These are phyloP conservation scores for Vicia sativa DNA, from an alignment of 306 rosid species.

Conservation along the genomic window DNA sequence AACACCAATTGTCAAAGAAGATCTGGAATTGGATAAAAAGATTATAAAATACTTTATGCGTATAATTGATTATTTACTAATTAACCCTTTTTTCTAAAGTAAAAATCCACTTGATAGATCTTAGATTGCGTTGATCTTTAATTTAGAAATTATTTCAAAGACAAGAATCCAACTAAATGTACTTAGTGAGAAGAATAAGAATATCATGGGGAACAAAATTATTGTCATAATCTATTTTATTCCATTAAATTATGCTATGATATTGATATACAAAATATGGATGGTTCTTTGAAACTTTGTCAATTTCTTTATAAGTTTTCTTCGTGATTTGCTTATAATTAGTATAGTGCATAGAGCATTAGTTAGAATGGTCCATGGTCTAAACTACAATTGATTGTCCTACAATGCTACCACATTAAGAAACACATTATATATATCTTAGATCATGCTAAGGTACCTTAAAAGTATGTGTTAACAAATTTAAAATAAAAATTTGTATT, in stretches of 20 bases:
- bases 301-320: slow-evolving; percentile 39
- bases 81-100: slow-evolving; percentile 28
- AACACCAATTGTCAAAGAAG: slow-evolving; percentile 39
- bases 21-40: slow-evolving; percentile 36
- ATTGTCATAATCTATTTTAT: slow-evolving; percentile 43
- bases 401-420: slow-evolving; percentile 33
- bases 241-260: slow-evolving; percentile 34
- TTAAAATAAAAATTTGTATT: no score
- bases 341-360: slow-evolving; percentile 59
- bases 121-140: slow-evolving; percentile 21
- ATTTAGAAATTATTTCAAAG: slow-evolving; percentile 1
- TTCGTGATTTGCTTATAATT: slow-evolving; percentile 31
- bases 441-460: no score
- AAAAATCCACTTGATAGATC: slow-evolving; percentile 34
- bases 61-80: slow-evolving; percentile 32
- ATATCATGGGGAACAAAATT: slow-evolving; percentile 52
- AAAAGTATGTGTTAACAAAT: no score
- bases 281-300: slow-evolving; percentile 45
- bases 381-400: slow-evolving; percentile 50
- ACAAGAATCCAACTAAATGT: slow-evolving; percentile 40
- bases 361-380: slow-evolving; percentile 53
- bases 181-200: slow-evolving; percentile 46
- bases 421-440: background rate
- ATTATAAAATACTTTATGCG: slow-evolving; percentile 38
- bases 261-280: slow-evolving; percentile 34